These are phyloP conservation scores for Pleurotus tuoliensis DNA, from an alignment of 768 basidiomycete genomes.

Conservation along the genomic window DNA sequence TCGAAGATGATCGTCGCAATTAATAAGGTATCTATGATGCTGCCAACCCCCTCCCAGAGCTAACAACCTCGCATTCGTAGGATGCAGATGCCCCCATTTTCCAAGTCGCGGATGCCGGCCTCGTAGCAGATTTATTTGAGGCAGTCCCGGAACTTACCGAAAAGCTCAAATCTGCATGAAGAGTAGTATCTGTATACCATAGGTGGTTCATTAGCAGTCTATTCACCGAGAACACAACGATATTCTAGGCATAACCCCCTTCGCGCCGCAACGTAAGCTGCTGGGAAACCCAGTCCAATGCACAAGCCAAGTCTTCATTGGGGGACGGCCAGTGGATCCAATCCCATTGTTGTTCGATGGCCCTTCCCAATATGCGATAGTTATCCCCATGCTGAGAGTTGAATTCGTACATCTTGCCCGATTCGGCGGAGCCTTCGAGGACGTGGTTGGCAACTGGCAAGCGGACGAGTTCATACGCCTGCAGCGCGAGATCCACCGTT, in stretches of 20 bases:
- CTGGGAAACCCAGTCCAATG: slow-evolving; percentile 5
- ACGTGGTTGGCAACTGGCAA: slow-evolving; percentile 32
- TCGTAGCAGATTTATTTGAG: slow-evolving; percentile 91
- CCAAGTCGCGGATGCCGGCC: slow-evolving; percentile 94
- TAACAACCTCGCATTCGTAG: slow-evolving; percentile 32
- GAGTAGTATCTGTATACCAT: not conserved
- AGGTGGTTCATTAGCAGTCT: not conserved
- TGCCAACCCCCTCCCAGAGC: slow-evolving; percentile 4
- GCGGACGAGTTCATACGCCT: slow-evolving; percentile 29
- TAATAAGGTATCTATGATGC: slow-evolving; percentile 67
- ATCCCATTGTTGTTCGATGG: slow-evolving; percentile 37
- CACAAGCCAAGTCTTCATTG: slow-evolving; percentile 25
- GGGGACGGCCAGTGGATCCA: slow-evolving; percentile 35
- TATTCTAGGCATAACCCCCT: not conserved
- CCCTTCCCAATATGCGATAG: slow-evolving; percentile 32
- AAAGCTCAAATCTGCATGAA: slow-evolving; percentile 60
- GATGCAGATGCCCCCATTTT: slow-evolving; percentile 98
- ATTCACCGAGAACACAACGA: not conserved
- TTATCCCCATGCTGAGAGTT: slow-evolving; percentile 31
- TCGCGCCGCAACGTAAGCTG: not conserved
- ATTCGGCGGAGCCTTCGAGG: slow-evolving; percentile 25
- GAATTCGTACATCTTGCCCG: slow-evolving; percentile 36
- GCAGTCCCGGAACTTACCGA: slow-evolving; percentile 87
- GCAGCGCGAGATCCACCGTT: slow-evolving; percentile 16
- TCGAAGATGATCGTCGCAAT: slow-evolving; percentile 97